Evolutionary conservation across 129 eudicot species (phyloP), one percentile per base, ranked within the genome.

Genomic region (Mikania micrantha): DNA sequence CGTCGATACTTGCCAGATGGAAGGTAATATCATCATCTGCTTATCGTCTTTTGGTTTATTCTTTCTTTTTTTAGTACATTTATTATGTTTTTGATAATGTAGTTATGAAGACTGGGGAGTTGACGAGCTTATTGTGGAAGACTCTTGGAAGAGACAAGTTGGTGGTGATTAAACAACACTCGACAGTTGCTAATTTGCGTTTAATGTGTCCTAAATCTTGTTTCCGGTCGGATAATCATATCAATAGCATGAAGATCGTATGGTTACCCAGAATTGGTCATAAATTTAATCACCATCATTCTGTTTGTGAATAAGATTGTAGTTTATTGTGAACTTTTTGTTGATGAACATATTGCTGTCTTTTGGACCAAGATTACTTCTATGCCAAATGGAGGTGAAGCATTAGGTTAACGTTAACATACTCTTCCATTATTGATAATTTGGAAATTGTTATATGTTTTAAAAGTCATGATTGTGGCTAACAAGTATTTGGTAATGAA

Each of bases 101-200:
- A 92, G 96, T 78, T 86, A 85, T 74, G 98, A 92, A 80, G 98
- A 92, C 16, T 92, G 96, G 98, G 98, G 98, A 32, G 98, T 92
- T 0, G 96, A 88, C 72, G 98, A 92, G 71, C 50, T 92, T 84
- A 88, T 92, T 63, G 98, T 92, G 72, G 98, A 92, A 69, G 98
- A 92, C 78, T 88, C 98, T 1, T 92, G 95, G 95, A 92, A 92
- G 81, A 88, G 98, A 83, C 98, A 92, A 78, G 91, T 92, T 34
- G 98, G 98, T 35, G 93, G 95, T 5, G 85, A 80, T 76, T 79
- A 74, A 74, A 27, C 9, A 31, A 1, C 32, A 4, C 32, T 4
- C 4, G 32, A 2, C 32, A 2, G 32, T 28, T 28, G 32, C 32
- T 28, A 2, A 28, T 28, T 28, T 2, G 2, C 32, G 32, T 28